Base-by-base conservation (phyloP, 371 early-diverging fungal genomes). In the Cokeromyces recurvatus region DNA sequence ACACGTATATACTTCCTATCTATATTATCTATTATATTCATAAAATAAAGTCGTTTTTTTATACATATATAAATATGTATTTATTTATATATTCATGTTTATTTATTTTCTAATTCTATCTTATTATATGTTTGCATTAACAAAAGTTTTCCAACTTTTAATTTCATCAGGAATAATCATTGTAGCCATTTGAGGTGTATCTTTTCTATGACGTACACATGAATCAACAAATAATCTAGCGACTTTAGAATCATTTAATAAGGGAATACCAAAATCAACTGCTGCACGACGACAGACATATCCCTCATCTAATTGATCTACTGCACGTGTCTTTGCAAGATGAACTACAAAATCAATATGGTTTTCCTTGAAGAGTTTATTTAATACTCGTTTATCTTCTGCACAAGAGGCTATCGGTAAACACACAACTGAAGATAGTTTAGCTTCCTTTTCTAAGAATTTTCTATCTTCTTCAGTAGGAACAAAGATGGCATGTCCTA, bases 191-290 rank as follows among this genome's bases (percentile, higher is more conserved):
- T n/a, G n/a, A n/a, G n/a, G n/a, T 46, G 44, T 37, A 32, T 67
- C 56, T 2, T 47, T 59, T 16, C 66, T 59, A 43, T 77, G 73
- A 53, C 71, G 81, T 32, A 70, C 68, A 39, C 84, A 57, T 16
- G 90, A 81, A 44, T 95, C 86, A n/a, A 84, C 87, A 45, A 93
- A 86, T 53, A 92, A 60, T 32, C 77, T 77, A 27, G 89, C 90
- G 23, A 84, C 84, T 55, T 88, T 80, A 63, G 81, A 72, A 55
- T 95, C 90, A 50, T 91, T 95, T 58, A 95, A 65, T 34, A 93
- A 63, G 10, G 92, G 91, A 48, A 93, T 82, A 32, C 89, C 91
- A 51, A 91, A 82, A 54, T 92, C 93, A 5, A 95, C 92, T 21
- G 92, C 89, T 41, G 86, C 81, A 52, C 92, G 84, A 46, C 94